phyloP scores from a whole-genome alignment of 108 stramenopile genomes.

The Epipyxis sp. region DNA sequence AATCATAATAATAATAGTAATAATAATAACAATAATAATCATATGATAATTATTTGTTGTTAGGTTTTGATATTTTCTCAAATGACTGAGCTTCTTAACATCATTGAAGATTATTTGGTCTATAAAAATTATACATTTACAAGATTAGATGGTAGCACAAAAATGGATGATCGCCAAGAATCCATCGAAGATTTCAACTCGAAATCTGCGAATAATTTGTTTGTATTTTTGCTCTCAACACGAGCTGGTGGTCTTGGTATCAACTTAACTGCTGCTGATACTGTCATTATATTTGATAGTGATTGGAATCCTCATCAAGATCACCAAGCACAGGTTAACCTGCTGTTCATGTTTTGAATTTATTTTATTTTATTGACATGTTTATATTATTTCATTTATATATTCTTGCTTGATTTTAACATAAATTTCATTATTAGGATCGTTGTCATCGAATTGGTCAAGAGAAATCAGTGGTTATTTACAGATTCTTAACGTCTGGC shows the following conservation, averaged over 20 bases:
- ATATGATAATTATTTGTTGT: constrained; percentile 63
- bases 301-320: constrained; percentile 99
- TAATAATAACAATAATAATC: background rate
- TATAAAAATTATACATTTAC: constrained; percentile 68
- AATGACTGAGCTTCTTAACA: constrained; percentile 86
- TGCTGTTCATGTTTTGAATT: background rate
- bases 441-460: constrained; percentile 97
- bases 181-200: constrained; percentile 93
- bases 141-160: constrained; percentile 78
- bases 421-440: constrained; percentile 63
- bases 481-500: constrained; percentile 84
- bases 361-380: background rate
- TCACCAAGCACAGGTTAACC: constrained; percentile 57
- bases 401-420: background rate
- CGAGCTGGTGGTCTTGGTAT: constrained; percentile 92
- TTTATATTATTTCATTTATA: background rate
- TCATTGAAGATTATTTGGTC: constrained; percentile 85
- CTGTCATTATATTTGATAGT: constrained; percentile 91
- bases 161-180: constrained; percentile 82
- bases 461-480: constrained; percentile 80
- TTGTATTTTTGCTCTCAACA: constrained; percentile 89
- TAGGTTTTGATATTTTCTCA: constrained; percentile 92
- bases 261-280: constrained; percentile 91
- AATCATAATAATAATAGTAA: too few relatives aligned
- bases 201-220: constrained; percentile 73